Conservation (phyloP, 2,329 filamentous ascomycete genomes). For the Ascochyta rabiei region DNA sequence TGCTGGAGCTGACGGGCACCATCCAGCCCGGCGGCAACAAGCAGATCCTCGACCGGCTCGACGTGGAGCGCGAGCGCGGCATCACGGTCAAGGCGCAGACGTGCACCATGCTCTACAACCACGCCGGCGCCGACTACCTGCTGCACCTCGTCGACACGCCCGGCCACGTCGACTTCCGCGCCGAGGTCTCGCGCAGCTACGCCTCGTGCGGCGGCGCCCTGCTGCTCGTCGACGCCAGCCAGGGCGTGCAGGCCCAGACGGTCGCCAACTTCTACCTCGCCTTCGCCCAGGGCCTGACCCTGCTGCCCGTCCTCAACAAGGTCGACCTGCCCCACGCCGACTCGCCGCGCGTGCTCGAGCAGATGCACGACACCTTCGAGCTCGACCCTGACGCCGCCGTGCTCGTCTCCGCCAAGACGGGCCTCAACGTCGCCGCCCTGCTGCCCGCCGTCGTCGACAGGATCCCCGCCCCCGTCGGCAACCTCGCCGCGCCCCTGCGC, state of each 20-base stretch:
- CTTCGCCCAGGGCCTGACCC: constrained; percentile 84
- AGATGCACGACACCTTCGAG: constrained; percentile 87
- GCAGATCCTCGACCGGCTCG: constrained; percentile 95
- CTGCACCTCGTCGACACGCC: constrained; percentile 96
- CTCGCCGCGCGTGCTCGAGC: constrained; percentile 80
- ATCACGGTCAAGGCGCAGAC: constrained; percentile 99
- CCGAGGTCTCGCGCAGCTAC: constrained; percentile 94
- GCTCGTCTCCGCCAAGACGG: constrained; percentile 91
- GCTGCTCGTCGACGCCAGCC: constrained; percentile 91
- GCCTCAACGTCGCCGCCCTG: constrained; percentile 81
- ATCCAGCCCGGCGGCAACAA: constrained; percentile 86
- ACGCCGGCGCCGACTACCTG: constrained; percentile 86
- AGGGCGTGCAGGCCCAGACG: constrained; percentile 96
- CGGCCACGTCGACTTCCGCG: constrained; percentile 96
- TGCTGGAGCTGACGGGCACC: constrained; percentile 92
- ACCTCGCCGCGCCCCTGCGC: constrained; percentile 73
- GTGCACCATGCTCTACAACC: constrained; percentile 94
- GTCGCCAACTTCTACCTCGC: constrained; percentile 98
- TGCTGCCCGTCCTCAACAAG: constrained; percentile 96
- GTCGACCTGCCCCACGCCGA: constrained; percentile 92
- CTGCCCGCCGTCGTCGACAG: constrained; percentile 84
- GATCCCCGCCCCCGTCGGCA: constrained; percentile 80
- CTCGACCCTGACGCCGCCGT: constrained; percentile 76
- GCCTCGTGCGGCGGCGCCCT: constrained; percentile 90
- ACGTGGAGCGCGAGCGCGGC: constrained; percentile 92